Evolutionary conservation across 345 rosid genomes (phyloP), one percentile per base, ranked within the genome.

Genomic region (Ceriops decandra): DNA sequence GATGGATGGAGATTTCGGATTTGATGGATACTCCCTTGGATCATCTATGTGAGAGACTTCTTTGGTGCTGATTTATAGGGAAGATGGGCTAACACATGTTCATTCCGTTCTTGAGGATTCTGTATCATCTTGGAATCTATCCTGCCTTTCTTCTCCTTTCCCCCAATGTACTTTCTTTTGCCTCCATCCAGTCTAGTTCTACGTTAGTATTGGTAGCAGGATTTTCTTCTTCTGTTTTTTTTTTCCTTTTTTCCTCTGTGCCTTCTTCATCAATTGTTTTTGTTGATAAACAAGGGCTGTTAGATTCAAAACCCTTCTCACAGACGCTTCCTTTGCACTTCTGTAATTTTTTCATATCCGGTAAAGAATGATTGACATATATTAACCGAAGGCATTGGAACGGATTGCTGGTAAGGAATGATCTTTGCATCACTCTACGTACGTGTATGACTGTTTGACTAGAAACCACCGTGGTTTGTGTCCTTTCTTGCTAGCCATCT

Each of bases 1-100:
- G 53, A 73, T 77, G 72, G 93, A 83, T 71, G 90, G 83, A 62
- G 90, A 86, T 70, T 82, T 83, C 15, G 84, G 82, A 54, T 79
- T 83, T 26, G 93, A 85, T 64, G 80, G 83, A 9, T 83, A 72
- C 76, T 66, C 82, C 1, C 83, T 80, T 1, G 85, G 88, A 33
- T 74, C 93, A 11, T 85, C 85, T 69, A 67, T 84, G 35, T 82
- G 77, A 79, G 65, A 47, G 20, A 26, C 49, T 42, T 36, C 26
- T 51, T 63, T n/a, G 69, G 19, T 42, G 51, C 57, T 51, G 72
- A 65, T 60, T 67, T 63, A 64, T 47, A 31, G 63, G 20, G 35
- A 69, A 56, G 57, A 64, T 54, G 62, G 20, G 68, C 56, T 46
- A 64, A 52, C 68, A 54, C 22, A 60, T 73, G 62, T 52, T 69